These are phyloP conservation scores for Amanita inopinata DNA, from an alignment of 768 basidiomycete genomes.

Conservation along the genomic window DNA sequence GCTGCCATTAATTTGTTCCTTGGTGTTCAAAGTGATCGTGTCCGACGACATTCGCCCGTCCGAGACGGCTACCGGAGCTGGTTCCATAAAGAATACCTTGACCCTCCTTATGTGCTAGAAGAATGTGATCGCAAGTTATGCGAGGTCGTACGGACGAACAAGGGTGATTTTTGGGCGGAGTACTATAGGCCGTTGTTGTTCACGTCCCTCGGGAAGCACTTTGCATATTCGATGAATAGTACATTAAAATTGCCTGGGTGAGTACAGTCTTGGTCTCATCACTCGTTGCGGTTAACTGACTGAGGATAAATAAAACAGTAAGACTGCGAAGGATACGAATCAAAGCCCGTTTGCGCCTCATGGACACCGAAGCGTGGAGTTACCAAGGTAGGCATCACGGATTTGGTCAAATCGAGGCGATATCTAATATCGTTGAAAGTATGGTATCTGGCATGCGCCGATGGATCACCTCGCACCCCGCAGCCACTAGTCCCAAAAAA, in stretches of 20 bases:
- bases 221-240: constrained; percentile 89
- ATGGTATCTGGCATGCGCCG: constrained; percentile 71
- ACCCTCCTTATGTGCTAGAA: constrained; percentile 54
- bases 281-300: no score
- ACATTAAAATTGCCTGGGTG: constrained; percentile 78
- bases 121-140: constrained; percentile 56
- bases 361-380: constrained; percentile 27
- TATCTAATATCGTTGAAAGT: constrained; percentile 23
- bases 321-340: constrained; percentile 56
- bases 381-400: constrained; percentile 20
- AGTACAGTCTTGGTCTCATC: constrained; percentile 16
- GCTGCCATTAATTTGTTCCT: constrained; percentile 96
- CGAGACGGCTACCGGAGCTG: constrained; percentile 77
- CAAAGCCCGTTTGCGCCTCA: constrained; percentile 71
- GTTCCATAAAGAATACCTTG: constrained; percentile 67
- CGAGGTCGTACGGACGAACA: constrained; percentile 41
- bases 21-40: constrained; percentile 56
- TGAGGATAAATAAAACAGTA: constrained; percentile 29
- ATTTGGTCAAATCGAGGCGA: neutral
- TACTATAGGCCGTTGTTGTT: constrained; percentile 82
- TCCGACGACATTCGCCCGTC: constrained; percentile 36
- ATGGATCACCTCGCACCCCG: constrained; percentile 58
- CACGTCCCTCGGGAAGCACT: constrained; percentile 80
- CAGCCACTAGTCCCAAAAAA: constrained; percentile 27
- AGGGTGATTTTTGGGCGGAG: constrained; percentile 78